Evolutionary conservation across 2,329 filamentous ascomycete species (phyloP), one percentile per base, ranked within the genome.

Genomic region (Penicillium paneum): DNA sequence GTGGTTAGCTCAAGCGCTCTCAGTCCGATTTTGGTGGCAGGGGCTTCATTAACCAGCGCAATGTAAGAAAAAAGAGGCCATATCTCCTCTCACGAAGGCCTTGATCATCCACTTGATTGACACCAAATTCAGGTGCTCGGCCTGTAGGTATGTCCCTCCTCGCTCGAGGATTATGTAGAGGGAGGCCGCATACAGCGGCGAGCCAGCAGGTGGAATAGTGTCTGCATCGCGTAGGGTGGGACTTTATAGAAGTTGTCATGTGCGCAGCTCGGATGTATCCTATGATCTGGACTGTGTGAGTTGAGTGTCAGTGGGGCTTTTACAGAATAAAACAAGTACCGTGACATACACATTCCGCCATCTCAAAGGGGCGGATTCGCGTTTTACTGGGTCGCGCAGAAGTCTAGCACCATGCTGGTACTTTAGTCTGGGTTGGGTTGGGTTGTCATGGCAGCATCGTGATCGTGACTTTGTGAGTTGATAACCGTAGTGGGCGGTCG

Each of bases 251-350:
- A 66, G 44, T 69, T 56, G 46, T 60, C 60, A 44, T 68, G 66
- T 3, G 63, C n/a, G 62, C 31, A 3, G 60, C 58, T 19, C 68
- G 66, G 39, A 67, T 61, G 38, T 71, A 70, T 32, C 69, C 69
- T 29, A 71, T 63, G 8, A 66, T 60, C 57, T 83, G 78, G 67
- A 83, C 79, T 81, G 35, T 5, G 41, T 38, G 15, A 31, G 17
- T 38, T 49, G n/a, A 39, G 28, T 29, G 26, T 36, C 17, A 31
- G n/a, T 15, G 28, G 7, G 29, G 36, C 3, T 7, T 7, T 10
- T 10, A 8, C 2, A 32, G 1, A 10, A 3, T 11, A 1, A 28
- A 26, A 38, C 3, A 11, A 19, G 11, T 5, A 17, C 4, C 8
- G 3, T 1, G 8, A 64, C 72, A 49, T 67, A 76, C 74, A 73